Evolutionary conservation across 2,329 filamentous ascomycete genomes (phyloP), one percentile per base, ranked within the genome.

Genomic region (Aurifilum marmelostoma): DNA sequence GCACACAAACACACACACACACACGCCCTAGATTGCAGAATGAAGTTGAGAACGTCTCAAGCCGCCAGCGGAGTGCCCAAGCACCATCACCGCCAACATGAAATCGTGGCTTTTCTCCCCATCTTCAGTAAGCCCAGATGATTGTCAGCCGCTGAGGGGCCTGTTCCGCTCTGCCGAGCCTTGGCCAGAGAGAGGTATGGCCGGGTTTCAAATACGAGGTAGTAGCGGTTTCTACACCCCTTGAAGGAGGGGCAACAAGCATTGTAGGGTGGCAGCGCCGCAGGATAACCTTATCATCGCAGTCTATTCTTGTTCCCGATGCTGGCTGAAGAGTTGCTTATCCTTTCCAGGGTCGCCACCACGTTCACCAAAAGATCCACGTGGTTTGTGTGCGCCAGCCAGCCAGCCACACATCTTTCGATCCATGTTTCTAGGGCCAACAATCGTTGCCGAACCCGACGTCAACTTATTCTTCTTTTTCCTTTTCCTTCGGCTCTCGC

Each of bases 301-400:
- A 67, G 43, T 18, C 43, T 27, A 24, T 61, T 65, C n/a, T 70
- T 61, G 65, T 68, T 54, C 29, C 58, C 60, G 58, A 47, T 32
- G 58, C 66, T 64, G 65, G 62, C 39, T 67, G 63, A 67, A 47
- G 68, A 43, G 62, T 66, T 68, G 62, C 63, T 39, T 62, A 67
- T 47, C 65, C 65, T 65, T n/a, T n/a, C n/a, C 47, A 65, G 65
- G 68, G 65, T 66, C n/a, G n/a, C n/a, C 67, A 50, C 63, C 59
- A 63, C 47, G 58, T 66, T 50, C 58, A 39, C 50, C 58, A 39
- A 66, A 34, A 47, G 24, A 27, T 27, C 21, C 56, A 65, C 61
- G 47, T 24, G 43, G 27, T 47, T 32, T 39, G 62, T 29, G 2
- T 39, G 37, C 12, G 8, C 9, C 65, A 7, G 37, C 27, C 62